These are phyloP conservation scores for Aureobasidium vineae DNA, from an alignment of 2,329 filamentous ascomycete species.

Conservation along the genomic window DNA sequence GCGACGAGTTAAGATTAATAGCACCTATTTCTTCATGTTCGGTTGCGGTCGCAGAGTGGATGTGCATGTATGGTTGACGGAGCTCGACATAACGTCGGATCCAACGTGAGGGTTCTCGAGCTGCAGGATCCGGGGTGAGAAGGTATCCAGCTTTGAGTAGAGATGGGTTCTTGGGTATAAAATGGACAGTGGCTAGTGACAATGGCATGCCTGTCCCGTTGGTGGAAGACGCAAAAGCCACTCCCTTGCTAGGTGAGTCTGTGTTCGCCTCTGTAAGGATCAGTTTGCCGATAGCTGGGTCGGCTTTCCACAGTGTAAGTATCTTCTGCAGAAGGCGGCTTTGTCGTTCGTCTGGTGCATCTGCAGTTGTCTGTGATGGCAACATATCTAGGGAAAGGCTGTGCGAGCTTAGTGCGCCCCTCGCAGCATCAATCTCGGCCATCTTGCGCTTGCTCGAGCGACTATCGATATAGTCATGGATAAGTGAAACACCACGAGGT, in stretches of 20 bases:
- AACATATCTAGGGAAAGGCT: slow-evolving; percentile 39
- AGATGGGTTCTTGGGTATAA: slow-evolving; percentile 69
- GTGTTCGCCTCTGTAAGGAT: slow-evolving; percentile 55
- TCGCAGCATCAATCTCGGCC: slow-evolving; percentile 75
- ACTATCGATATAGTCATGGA: slow-evolving; percentile 79
- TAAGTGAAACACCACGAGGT: slow-evolving; percentile 82
- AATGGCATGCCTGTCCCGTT: slow-evolving; percentile 52
- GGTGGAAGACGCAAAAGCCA: slow-evolving; percentile 41
- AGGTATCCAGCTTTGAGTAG: slow-evolving; percentile 85
- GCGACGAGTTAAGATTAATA: slow-evolving; percentile 81
- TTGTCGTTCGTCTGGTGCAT: slow-evolving; percentile 39
- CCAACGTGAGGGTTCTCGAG: slow-evolving; percentile 72
- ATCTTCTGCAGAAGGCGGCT: slow-evolving; percentile 52
- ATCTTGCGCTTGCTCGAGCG: slow-evolving; percentile 71
- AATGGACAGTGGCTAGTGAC: slow-evolving; percentile 72
- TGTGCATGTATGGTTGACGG: slow-evolving; percentile 83
- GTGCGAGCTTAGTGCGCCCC: slow-evolving; percentile 55
- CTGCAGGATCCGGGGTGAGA: slow-evolving; percentile 72
- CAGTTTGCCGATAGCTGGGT: slow-evolving; percentile 45
- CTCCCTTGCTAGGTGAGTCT: slow-evolving; percentile 65
- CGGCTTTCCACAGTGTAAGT: slow-evolving; percentile 62
- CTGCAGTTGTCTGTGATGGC: slow-evolving; percentile 30
- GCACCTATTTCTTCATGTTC: slow-evolving; percentile 66
- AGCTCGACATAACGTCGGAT: slow-evolving; percentile 91
- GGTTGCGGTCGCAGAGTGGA: slow-evolving; percentile 84